phyloP scores from a whole-genome alignment of 257 asterid species.

The Fraxinus americana region DNA sequence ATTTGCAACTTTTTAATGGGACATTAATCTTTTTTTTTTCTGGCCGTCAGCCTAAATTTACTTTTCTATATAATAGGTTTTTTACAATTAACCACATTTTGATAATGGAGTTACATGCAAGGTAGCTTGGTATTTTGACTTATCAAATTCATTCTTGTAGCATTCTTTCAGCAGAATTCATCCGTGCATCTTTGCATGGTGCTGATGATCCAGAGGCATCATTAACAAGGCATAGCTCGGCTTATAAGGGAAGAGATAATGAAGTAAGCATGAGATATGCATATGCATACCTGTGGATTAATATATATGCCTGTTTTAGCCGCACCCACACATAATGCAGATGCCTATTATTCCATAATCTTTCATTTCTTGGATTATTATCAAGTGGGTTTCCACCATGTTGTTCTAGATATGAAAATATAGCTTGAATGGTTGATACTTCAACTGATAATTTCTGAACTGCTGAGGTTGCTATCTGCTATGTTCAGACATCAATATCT shows the following conservation, averaged over 20 bases:
- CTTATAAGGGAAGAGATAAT: conserved; percentile 56
- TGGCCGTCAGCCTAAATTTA: not conserved
- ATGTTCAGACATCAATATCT: not conserved
- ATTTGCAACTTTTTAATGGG: not conserved
- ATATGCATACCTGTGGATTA: not conserved
- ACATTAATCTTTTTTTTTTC: not conserved
- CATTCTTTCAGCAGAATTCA: conserved; percentile 99
- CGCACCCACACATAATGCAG: not conserved
- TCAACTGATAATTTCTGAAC: not conserved
- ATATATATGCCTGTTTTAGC: not conserved
- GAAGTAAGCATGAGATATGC: conserved; percentile 52
- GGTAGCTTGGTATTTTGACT: conserved; percentile 55
- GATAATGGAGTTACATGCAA: conserved; percentile 15
- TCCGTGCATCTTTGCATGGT: conserved; percentile 73
- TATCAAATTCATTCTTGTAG: conserved; percentile 86
- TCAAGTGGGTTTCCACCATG: not conserved
- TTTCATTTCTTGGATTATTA: not conserved
- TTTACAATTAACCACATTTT: conserved; percentile 15
- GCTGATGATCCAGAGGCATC: conserved; percentile 55
- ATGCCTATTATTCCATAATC: not conserved
- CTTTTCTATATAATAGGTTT: not conserved
- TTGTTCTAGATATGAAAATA: not conserved
- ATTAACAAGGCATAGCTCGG: conserved; percentile 33
- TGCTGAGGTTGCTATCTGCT: not conserved
- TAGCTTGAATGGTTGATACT: not conserved